Evolutionary conservation across 2,329 filamentous ascomycete genomes (phyloP).

Genomic region (Gaeumannomyces tritici): DNA sequence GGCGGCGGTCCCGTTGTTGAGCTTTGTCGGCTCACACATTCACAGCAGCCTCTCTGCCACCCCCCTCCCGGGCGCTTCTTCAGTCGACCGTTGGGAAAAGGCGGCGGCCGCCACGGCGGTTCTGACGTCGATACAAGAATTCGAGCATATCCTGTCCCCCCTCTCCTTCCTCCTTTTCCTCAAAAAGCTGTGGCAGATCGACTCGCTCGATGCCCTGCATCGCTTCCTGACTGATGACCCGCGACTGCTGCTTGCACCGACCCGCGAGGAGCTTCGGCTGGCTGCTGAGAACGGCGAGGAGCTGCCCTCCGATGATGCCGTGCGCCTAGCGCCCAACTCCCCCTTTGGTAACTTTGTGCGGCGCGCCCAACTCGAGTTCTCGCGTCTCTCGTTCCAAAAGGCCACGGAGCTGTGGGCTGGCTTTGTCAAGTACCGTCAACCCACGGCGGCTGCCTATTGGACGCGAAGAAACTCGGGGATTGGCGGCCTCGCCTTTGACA

Average conservation of each 20-base stretch:
- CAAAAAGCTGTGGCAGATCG: conserved; percentile 70
- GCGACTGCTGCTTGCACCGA: conserved; percentile 47
- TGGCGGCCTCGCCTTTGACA: conserved; percentile 46
- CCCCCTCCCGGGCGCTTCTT: conserved; percentile 1
- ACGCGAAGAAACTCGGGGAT: conserved; percentile 53
- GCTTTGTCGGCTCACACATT: conserved; percentile 35
- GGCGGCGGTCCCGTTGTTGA: conserved; percentile 29
- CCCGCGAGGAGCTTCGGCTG: conserved; percentile 48
- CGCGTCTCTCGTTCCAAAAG: conserved; percentile 70
- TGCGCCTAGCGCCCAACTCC: conserved; percentile 62
- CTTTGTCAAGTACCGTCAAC: conserved; percentile 72
- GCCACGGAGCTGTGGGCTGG: conserved; percentile 69
- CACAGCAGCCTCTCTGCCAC: conserved; percentile 29
- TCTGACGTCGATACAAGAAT: conserved; percentile 38
- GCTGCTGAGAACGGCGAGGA: conserved; percentile 43
- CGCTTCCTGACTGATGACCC: conserved; percentile 56
- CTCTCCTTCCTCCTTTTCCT: conserved; percentile 61
- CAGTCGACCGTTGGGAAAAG: conserved; percentile 33
- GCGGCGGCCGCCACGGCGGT: conserved; percentile 41
- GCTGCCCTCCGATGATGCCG: conserved; percentile 36
- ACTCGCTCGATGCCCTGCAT: conserved; percentile 73
- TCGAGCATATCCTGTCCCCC: conserved; percentile 46
- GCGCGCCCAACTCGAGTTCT: conserved; percentile 69
- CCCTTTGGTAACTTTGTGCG: conserved; percentile 77
- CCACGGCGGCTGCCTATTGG: conserved; percentile 59